These are phyloP conservation scores for Chaetomiaceae sp. DNA, from an alignment of 2,329 filamentous ascomycete genomes.

Conservation along the genomic window DNA sequence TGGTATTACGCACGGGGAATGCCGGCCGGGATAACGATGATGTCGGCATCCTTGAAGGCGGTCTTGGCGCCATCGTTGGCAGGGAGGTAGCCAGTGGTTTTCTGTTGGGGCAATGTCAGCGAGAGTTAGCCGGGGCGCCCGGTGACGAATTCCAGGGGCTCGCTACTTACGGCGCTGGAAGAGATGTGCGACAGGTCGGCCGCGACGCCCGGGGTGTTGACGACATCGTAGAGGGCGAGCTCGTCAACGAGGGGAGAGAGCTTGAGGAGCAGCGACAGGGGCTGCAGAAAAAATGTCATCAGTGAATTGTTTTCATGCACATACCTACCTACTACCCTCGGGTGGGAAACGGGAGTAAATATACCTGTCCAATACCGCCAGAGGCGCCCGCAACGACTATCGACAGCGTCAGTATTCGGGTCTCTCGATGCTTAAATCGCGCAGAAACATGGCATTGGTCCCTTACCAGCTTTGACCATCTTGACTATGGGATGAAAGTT, in stretches of 20 bases:
- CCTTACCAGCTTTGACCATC: conserved; percentile 39
- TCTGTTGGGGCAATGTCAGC: conserved; percentile 45
- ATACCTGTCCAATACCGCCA: conserved; percentile 96
- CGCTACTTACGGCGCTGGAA: conserved; percentile 63
- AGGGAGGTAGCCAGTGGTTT: conserved; percentile 83
- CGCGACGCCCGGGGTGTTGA: conserved; percentile 95
- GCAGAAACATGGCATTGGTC: background rate
- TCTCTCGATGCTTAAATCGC: conserved; percentile 16
- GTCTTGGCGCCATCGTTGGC: conserved; percentile 78
- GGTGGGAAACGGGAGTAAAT: conserved; percentile 30
- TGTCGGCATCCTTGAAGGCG: conserved; percentile 87
- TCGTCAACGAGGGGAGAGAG: conserved; percentile 81
- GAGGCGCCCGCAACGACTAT: conserved; percentile 86
- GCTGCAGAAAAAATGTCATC: conserved; percentile 49
- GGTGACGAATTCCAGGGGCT: background rate
- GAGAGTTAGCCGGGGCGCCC: too few relatives aligned
- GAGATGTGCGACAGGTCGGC: conserved; percentile 98
- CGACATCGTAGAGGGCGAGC: conserved; percentile 97
- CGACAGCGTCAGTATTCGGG: conserved; percentile 14
- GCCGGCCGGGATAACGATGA: conserved; percentile 95
- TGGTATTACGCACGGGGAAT: conserved; percentile 73
- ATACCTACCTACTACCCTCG: too few relatives aligned
- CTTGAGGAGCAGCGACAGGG: conserved; percentile 94
- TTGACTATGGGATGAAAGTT: conserved; percentile 23
- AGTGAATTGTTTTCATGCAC: conserved; percentile 7